phyloP scores from a whole-genome alignment of 441 rosid genomes.

The Manihot esculenta region DNA sequence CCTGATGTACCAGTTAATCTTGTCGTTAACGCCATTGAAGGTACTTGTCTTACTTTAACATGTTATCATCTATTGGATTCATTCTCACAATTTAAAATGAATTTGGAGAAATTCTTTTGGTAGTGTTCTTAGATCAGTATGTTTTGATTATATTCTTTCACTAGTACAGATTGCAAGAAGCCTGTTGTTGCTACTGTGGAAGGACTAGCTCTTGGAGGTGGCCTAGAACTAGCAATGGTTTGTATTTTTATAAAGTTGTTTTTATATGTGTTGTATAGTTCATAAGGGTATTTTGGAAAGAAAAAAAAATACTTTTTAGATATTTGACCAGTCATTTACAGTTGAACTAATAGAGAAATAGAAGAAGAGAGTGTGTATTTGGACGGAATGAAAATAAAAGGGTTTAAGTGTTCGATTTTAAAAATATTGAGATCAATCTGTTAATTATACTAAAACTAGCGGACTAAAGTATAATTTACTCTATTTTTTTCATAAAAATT shows the following conservation, averaged over 20 bases:
- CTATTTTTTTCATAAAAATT: too few relatives aligned
- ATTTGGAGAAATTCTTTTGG: background rate
- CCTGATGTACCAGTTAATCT: conserved; percentile 88
- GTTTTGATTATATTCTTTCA: conserved; percentile 10
- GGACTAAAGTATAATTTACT: too few relatives aligned
- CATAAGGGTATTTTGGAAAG: too few relatives aligned
- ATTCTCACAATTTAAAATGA: background rate
- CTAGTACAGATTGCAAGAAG: conserved; percentile 65
- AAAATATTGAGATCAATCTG: too few relatives aligned
- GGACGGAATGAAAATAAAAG: too few relatives aligned
- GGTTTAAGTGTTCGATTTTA: too few relatives aligned
- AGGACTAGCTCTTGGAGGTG: conserved; percentile 98
- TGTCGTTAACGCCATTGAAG: conserved; percentile 73
- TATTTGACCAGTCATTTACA: too few relatives aligned
- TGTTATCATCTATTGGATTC: background rate
- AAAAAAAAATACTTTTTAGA: too few relatives aligned
- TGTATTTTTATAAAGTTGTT: conserved; percentile 22
- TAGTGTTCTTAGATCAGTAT: background rate
- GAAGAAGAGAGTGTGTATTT: too few relatives aligned
- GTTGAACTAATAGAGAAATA: too few relatives aligned
- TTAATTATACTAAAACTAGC: too few relatives aligned
- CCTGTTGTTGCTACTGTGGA: conserved; percentile 95
- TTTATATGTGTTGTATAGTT: too few relatives aligned
- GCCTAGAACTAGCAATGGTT: conserved; percentile 91
- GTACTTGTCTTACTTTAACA: conserved; percentile 29